Percentiles rank a stretch among this genome's conserved stretches.
phyloP scores from a whole-genome alignment of 1,284 basidiomycete genomes.

The Cryptococcus sp. region DNA sequence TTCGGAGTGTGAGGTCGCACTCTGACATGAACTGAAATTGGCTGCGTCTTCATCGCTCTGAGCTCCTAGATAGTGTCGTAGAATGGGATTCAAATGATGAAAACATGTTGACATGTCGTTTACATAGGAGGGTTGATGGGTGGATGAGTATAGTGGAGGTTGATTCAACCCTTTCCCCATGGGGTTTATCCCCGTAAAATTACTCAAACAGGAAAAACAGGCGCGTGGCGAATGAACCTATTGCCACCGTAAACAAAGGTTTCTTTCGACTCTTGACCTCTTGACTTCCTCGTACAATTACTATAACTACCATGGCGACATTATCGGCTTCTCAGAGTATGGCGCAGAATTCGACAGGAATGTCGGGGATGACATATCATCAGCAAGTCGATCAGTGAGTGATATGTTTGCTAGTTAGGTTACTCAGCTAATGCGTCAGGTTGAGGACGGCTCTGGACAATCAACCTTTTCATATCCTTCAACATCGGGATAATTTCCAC shows the following conservation, averaged over 20 bases:
- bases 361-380: background rate
- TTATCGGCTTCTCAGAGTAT: background rate
- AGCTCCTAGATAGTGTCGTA: background rate
- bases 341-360: background rate
- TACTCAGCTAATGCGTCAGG: background rate
- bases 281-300: background rate
- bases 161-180: background rate
- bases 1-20: constrained; percentile 12
- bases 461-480: constrained; percentile 20
- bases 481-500: constrained; percentile 29
- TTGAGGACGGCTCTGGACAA: constrained; percentile 1
- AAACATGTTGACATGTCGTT: background rate
- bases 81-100: background rate
- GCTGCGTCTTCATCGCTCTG: background rate
- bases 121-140: background rate
- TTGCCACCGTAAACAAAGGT: constrained; percentile 8
- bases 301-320: background rate
- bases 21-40: constrained; percentile 11
- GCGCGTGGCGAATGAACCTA: constrained; percentile 1
- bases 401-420: background rate
- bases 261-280: background rate
- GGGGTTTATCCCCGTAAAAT: background rate
- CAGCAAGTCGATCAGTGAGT: background rate
- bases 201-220: constrained; percentile 1
- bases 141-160: background rate